Evolutionary conservation across 2,329 filamentous ascomycete genomes (phyloP), one percentile per base, ranked within the genome.

Genomic region (Aureobasidium sp.): DNA sequence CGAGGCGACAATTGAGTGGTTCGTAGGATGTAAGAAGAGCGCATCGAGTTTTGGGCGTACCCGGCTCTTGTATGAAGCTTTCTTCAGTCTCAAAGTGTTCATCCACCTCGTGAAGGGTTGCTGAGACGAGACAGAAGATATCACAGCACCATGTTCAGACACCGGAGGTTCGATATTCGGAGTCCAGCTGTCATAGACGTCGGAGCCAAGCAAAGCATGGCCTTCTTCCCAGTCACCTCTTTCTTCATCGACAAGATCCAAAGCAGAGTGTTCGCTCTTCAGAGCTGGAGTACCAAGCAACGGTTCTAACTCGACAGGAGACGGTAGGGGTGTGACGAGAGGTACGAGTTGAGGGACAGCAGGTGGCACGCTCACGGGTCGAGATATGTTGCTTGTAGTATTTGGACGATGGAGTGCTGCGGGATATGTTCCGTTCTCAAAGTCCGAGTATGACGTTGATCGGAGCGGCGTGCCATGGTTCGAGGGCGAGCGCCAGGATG

Each of bases 61-160:
- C 69, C 70, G 17, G 73, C 68, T 9, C 72, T 71, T 62, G 57
- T 49, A 50, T 12, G 35, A 42, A 74, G 76, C 40, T 79, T 82
- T 68, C 82, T 67, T 82, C 64, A 81, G 82, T 63, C 87, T 83
- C 22, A 93, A 75, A 5, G 82, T 87, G 65, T 79, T 87, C 74
- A 92, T 83, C 88, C 89, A 93, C 71, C 83, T 86, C 49, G 83
- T 81, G 68, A 93, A 91, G 2, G 86, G 84, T 24, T 60, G 47
- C 1, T 45, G 42, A 22, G 57, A 37, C 33, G 42, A n/a, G 8
- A 31, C 24, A 29, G 54, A 37, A 24, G 19, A 29, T 39, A 22
- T 14, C 6, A 5, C 42, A 29, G 5, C 19, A 8, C 19, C n/a
- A 6, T 49, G 19, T n/a, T 40, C 29, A n/a, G 12, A 22, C 1